A percentile compares a stretch with the other conserved stretches of the same genome.
Evolutionary conservation across 2,329 filamentous ascomycete species (phyloP).

Genomic region (Diaporthe longicolla): DNA sequence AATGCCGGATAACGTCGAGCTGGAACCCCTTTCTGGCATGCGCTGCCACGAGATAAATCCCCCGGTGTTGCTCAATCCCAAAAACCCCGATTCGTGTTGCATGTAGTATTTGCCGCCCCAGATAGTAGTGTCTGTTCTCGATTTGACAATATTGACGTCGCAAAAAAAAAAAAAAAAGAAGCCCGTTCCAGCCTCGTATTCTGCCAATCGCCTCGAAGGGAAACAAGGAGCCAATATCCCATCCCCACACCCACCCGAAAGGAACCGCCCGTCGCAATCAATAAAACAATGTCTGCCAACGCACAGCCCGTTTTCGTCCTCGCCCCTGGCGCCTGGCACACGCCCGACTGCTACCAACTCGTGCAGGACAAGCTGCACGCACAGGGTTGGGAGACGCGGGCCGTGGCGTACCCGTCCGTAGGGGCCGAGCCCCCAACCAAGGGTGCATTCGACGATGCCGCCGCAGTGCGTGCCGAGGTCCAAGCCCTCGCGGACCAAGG

Average conservation of each 20-base stretch:
- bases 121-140: background rate
- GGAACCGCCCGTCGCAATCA: background rate
- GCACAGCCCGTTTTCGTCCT: slow-evolving; percentile 50
- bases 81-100: slow-evolving; percentile 16
- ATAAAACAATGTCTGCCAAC: slow-evolving; percentile 32
- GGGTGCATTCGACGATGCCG: slow-evolving; percentile 48
- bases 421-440: slow-evolving; percentile 49
- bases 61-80: slow-evolving; percentile 1
- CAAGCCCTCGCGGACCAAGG: slow-evolving; percentile 45
- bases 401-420: slow-evolving; percentile 51
- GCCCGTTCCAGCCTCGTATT: slow-evolving; percentile 20
- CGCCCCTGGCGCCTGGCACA: slow-evolving; percentile 54
- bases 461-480: slow-evolving; percentile 47
- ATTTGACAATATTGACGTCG: slow-evolving; percentile 1
- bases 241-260: slow-evolving; percentile 12
- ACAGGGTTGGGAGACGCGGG: slow-evolving; percentile 49
- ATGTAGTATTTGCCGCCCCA: background rate
- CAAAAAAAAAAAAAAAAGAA: too few species aligned
- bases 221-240: slow-evolving; percentile 4
- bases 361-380: slow-evolving; percentile 48
- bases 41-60: slow-evolving; percentile 29
- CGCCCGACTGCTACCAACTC: slow-evolving; percentile 47
- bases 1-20: slow-evolving; percentile 20
- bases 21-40: slow-evolving; percentile 13
- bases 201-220: slow-evolving; percentile 2